phyloP scores from a whole-genome alignment of 176 grass and related monocot genomes.

The Bonia amplexicaulis region DNA sequence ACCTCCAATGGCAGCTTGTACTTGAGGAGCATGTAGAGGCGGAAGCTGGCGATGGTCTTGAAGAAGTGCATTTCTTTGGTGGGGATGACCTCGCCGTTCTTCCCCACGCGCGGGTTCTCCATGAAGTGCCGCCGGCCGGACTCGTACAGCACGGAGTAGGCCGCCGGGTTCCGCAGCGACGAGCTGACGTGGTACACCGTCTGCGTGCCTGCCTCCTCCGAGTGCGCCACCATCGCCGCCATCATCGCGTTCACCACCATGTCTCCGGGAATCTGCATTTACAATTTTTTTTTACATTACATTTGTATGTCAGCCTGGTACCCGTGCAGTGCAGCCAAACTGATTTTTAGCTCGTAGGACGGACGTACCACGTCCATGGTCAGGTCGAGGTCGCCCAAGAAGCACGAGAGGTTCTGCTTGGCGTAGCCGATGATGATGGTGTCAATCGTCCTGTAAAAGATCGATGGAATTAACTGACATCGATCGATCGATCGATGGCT shows the following conservation, averaged over 20 bases:
- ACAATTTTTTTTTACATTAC: neutral
- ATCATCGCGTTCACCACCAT: conserved; percentile 93
- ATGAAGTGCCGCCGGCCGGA: conserved; percentile 48
- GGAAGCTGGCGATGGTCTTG: conserved; percentile 43
- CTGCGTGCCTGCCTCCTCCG: neutral
- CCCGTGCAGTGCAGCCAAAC: too few relatives aligned
- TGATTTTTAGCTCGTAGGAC: neutral
- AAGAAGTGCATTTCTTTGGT: conserved; percentile 55
- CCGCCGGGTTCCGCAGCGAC: conserved; percentile 59
- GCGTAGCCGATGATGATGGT: conserved; percentile 66
- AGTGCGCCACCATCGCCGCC: conserved; percentile 48
- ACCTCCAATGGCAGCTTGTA: conserved; percentile 74
- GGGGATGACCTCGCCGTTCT: conserved; percentile 51
- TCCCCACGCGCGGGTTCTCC: conserved; percentile 59
- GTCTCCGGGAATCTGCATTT: conserved; percentile 57
- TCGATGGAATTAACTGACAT: neutral
- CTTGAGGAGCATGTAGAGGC: conserved; percentile 56
- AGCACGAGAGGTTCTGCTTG: conserved; percentile 71
- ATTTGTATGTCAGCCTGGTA: neutral
- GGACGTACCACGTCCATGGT: conserved; percentile 43
- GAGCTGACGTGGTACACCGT: conserved; percentile 55
- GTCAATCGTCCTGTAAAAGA: conserved; percentile 49
- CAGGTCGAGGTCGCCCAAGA: conserved; percentile 47
- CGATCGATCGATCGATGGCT: neutral
- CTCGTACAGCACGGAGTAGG: conserved; percentile 47